Percentiles rank a stretch among this genome's conserved stretches.
phyloP scores from a whole-genome alignment of 2,329 filamentous ascomycete genomes.

The Xylaria multiplex region DNA sequence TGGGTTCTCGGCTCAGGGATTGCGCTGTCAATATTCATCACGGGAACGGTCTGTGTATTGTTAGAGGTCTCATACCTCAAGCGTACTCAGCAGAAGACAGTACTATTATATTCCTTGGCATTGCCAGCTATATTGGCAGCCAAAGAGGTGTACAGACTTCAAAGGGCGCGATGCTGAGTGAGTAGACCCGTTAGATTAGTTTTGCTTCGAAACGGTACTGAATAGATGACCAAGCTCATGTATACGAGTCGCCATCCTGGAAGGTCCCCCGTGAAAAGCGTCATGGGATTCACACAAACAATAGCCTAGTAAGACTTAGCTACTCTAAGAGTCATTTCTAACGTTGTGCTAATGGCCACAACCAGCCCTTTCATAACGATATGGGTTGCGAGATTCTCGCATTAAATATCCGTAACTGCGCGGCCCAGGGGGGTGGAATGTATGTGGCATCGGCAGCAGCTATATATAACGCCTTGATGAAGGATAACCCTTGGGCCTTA shows the following conservation, averaged over 20 bases:
- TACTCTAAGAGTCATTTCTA: background rate
- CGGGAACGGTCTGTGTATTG: constrained; percentile 62
- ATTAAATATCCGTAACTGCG: constrained; percentile 58
- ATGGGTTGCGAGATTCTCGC: constrained; percentile 63
- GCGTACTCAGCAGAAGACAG: constrained; percentile 64
- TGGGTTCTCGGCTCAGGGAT: constrained; percentile 50
- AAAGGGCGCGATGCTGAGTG: constrained; percentile 60
- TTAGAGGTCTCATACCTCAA: constrained; percentile 62
- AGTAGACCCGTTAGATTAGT: constrained; percentile 36
- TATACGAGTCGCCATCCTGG: constrained; percentile 60
- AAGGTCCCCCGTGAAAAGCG: constrained; percentile 55
- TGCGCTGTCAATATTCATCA: constrained; percentile 53
- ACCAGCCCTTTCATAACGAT: constrained; percentile 61
- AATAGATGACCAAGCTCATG: constrained; percentile 53
- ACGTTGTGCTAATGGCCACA: constrained; percentile 23
- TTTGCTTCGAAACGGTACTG: constrained; percentile 30
- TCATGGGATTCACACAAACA: constrained; percentile 62
- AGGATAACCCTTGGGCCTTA: constrained; percentile 52
- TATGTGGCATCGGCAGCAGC: constrained; percentile 56
- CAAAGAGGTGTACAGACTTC: constrained; percentile 61
- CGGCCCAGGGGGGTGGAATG: constrained; percentile 57
- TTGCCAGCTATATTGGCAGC: constrained; percentile 66
- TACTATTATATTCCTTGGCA: constrained; percentile 64
- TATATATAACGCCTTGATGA: constrained; percentile 56
- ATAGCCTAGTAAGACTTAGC: constrained; percentile 52